Evolutionary conservation across 345 rosid genomes (phyloP), one percentile per base, ranked within the genome.

Genomic region (Linum tenue): DNA sequence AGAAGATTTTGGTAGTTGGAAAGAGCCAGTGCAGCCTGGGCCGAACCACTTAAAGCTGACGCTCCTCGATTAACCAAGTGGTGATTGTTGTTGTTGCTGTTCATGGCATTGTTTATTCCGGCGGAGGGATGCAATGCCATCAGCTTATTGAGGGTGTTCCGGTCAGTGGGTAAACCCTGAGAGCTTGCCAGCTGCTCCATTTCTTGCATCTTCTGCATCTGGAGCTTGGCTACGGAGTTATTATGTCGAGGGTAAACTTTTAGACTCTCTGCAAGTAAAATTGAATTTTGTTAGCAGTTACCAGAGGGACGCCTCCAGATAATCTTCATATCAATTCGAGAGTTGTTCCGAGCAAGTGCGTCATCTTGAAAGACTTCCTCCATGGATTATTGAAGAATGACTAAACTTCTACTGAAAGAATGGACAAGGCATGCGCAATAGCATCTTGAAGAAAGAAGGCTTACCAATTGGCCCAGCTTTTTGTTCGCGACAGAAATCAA

Each of bases 391-490:
- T 9, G 8, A 67, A 9, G 11, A 8, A 22, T 22, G 31, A 22
- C 31, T 22, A 22, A 22, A 22, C 31, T 22, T 22, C 31, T 22
- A 22, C 31, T 22, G 31, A 22, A 22, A 22, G 31, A 22, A 22
- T 22, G 31, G 31, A 22, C 31, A 22, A 22, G 31, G 31, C 31
- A 22, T 22, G 31, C 31, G 31, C 31, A 22, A 22, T 22, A 22
- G 31, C 31, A 15, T 67, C 37, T 35, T 42, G 22, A 51, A 5
- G 41, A 22, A 16, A 44, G 31, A 17, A 39, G 39, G 65, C 31
- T 74, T 79, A 92, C 99, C 99, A 39, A 92, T 82, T 2, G 97
- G 96, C 65, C 99, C 99, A 41, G 69, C 76, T 79, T 90, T 84
- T 63, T 80, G 64, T 48, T 92, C 92, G 48, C 74, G 83, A 64